Conservation (phyloP, 1,139 yeast species). For the Pichia norvegensis region DNA sequence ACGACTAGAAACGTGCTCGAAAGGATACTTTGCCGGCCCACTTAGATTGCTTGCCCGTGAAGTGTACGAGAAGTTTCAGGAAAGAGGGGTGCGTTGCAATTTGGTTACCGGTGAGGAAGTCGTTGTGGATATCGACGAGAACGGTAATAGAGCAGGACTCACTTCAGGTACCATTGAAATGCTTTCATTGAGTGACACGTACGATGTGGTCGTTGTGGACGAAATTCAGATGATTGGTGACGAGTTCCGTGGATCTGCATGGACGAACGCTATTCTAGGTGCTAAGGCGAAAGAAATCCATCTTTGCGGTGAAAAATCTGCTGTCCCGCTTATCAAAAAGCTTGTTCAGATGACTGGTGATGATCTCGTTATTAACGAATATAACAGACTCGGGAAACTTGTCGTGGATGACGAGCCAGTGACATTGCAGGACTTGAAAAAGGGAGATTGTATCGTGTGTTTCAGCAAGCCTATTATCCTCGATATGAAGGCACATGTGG, state of each 20-base stretch:
- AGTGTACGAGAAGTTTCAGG: conserved; percentile 71
- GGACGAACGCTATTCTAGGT: conserved; percentile 90
- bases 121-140: conserved; percentile 56
- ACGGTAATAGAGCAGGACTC: conserved; percentile 63
- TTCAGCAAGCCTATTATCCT: conserved; percentile 71
- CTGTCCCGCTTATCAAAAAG: conserved; percentile 55
- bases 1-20: conserved; percentile 53
- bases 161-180: conserved; percentile 92
- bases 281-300: conserved; percentile 81
- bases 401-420: conserved; percentile 41
- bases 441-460: conserved; percentile 87
- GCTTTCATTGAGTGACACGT: conserved; percentile 59
- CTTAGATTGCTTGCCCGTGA: conserved; percentile 84
- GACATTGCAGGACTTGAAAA: conserved; percentile 33
- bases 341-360: conserved; percentile 72
- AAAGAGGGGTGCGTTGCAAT: conserved; percentile 64
- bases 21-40: conserved; percentile 97
- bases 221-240: conserved; percentile 95
- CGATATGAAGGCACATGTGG: conserved; percentile 58
- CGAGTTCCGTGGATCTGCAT: conserved; percentile 75
- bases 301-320: conserved; percentile 86
- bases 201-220: conserved; percentile 88
- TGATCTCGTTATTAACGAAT: conserved; percentile 55
- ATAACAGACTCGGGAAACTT: conserved; percentile 69
- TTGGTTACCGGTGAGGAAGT: conserved; percentile 92